Percentiles rank a stretch among this genome's conserved stretches.
Conservation (phyloP, 1,284 basidiomycete genomes). For the Fomitopsis betulina region DNA sequence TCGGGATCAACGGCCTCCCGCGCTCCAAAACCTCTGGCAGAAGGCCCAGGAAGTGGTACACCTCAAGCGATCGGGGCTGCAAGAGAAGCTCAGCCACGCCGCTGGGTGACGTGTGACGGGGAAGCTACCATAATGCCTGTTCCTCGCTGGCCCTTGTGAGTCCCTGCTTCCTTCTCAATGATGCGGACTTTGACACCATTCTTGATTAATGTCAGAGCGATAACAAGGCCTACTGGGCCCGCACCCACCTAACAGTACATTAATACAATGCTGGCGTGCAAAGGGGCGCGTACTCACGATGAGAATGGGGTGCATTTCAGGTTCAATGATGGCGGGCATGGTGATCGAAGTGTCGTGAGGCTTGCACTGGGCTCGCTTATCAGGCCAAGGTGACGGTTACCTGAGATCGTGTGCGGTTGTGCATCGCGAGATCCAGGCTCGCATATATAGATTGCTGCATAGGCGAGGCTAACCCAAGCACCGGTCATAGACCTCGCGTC, state of each 20-base stretch:
- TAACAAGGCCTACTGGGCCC: constrained; percentile 23
- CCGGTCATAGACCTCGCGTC: neutral
- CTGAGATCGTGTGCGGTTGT: neutral
- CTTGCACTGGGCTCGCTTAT: neutral
- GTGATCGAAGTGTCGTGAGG: neutral
- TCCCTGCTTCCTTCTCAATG: constrained; percentile 28
- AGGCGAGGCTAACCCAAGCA: neutral
- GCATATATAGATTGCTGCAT: neutral
- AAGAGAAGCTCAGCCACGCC: neutral
- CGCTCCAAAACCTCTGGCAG: constrained; percentile 9
- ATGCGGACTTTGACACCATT: constrained; percentile 29
- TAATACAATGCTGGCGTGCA: neutral
- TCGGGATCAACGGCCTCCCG: neutral
- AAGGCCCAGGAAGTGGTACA: constrained; percentile 20
- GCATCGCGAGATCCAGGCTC: neutral
- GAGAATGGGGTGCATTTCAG: neutral
- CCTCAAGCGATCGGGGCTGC: constrained; percentile 18
- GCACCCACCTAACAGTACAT: constrained; percentile 18
- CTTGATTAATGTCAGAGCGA: constrained; percentile 20
- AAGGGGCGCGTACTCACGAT: neutral
- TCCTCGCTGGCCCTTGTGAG: constrained; percentile 23
- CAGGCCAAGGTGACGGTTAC: neutral
- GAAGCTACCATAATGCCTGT: constrained; percentile 23
- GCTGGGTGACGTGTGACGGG: neutral
- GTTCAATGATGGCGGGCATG: neutral